Evolutionary conservation across 441 rosid genomes (phyloP), one percentile per base, ranked within the genome.

Genomic region (Euphorbia corollata): DNA sequence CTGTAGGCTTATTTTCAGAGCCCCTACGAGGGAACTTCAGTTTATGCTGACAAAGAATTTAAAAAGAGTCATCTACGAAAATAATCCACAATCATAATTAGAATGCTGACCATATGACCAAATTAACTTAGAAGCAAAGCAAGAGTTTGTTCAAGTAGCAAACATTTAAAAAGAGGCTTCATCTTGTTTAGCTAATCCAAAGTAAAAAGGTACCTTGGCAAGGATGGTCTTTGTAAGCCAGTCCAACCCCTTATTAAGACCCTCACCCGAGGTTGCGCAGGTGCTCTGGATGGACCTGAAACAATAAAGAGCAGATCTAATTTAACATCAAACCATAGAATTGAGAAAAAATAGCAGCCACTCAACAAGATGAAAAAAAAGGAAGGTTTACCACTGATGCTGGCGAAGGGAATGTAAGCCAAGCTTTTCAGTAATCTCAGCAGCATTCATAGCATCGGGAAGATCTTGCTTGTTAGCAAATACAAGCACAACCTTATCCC

Each of bases 261-360:
- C 89, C 78, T 85, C 87, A 34, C 89, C 89, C 32, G 89, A 85
- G 47, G 86, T 85, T 43, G 89, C 88, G 68, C 88, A 84, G 57
- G 88, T 84, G 63, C 86, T 82, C 86, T 89, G 96, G 74, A 89
- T 89, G 76, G 84, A 89, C 96, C 96, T 89, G 82, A 57, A 73
- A 12, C 45, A 19, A 38, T 60, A 64, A 3, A 53, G 45, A 60
- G 48, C 36, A 18, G 9, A 67, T 68, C 24, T 65, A 27, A 19
- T 15, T 38, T 8, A 8, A 41, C 9, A 41, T 41, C 63, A n/a
- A 16, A 19, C 67, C 57, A 64, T n/a, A 18, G 6, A 34, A 34
- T 12, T 11, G 15, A 3, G 0, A 12, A 8, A 55, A 0, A 20
- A 9, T 8, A 6, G 11, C 51, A 12, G 32, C 12, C 51, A 9